Evolutionary conservation across 495 filamentous ascomycete genomes (phyloP), one percentile per base, ranked within the genome.

Genomic region (Aspergillus ostianus): DNA sequence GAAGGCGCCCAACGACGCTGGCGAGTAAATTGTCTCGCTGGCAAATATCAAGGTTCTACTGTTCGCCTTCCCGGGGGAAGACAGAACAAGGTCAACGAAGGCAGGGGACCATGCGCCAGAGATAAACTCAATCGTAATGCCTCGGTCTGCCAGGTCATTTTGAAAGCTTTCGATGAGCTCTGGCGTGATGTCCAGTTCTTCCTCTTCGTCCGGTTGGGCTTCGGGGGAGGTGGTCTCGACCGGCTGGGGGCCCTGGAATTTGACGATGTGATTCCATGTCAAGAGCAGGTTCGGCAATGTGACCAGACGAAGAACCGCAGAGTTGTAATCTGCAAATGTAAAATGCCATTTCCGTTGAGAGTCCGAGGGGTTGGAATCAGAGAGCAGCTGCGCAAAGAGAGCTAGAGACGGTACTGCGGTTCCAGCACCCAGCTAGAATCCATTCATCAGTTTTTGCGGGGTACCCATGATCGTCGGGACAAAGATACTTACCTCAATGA

Each of bases 11-110:
- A 96, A 78, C 2, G 90, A 89, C 50, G 83, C 77, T 0, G 91
- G 92, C 0, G 90, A 93, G 74, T 98, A 98, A 45, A 98, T 97
- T 6, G 94, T 98, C 74, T 98, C 94, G 19, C 92, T 92, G 0
- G 90, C 94, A 27, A 98, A 77, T 13, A 96, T 74, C 20, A 94
- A 72, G 0, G 76, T 80, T 51, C 62, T 61, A 56, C 56, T 29
- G 13, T 58, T 59, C 0, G 36, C 45, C 1, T 41, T n/a, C 7
- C 55, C 56, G 6, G 58, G 41, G 17, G 63, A 58, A 49, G 68
- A 58, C 51, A 70, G 78, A 19, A 88, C 70, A 36, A 91, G 68
- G 15, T 81, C 73, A 23, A 89, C 75, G 62, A 93, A 91, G 17
- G 84, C 83, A 0, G 78, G 63, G 1, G 88, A 85, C 94, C 94